Evolutionary conservation across 179 eudicot species (phyloP).

Genomic region (Silene noctiflora): DNA sequence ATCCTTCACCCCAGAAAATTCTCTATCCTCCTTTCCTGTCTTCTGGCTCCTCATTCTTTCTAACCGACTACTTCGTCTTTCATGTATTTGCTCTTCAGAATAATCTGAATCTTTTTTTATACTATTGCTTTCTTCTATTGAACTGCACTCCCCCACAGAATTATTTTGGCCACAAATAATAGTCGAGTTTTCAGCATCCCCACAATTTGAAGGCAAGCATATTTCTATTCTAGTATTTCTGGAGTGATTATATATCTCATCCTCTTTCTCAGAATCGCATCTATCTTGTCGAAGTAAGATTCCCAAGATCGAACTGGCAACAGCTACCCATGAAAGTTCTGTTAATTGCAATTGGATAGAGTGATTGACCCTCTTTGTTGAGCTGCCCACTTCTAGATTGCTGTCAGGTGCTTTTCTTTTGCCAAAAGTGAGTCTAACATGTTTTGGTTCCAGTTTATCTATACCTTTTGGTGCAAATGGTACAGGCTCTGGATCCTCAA

Average conservation of each 20-base stretch:
- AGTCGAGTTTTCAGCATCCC: constrained; percentile 31
- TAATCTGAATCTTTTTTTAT: constrained; percentile 43
- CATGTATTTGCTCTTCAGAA: constrained; percentile 72
- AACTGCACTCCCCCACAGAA: constrained; percentile 31
- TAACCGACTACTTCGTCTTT: constrained; percentile 88
- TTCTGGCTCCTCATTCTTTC: constrained; percentile 81
- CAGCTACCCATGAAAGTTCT: constrained; percentile 76
- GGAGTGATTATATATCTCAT: constrained; percentile 33
- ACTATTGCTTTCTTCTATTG: constrained; percentile 37
- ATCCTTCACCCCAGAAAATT: constrained; percentile 61
- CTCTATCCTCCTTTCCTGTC: constrained; percentile 83
- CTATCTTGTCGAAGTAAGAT: constrained; percentile 37
- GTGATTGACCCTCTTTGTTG: constrained; percentile 57
- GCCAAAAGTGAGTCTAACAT: constrained; percentile 72
- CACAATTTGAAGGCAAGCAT: constrained; percentile 44
- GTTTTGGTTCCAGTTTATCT: constrained; percentile 88
- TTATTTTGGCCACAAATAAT: constrained; percentile 31
- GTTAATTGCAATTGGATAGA: constrained; percentile 50
- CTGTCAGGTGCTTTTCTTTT: constrained; percentile 59
- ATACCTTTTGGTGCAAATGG: constrained; percentile 94
- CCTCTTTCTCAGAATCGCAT: constrained; percentile 30
- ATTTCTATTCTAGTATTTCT: constrained; percentile 55
- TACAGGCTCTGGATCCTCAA: constrained; percentile 73
- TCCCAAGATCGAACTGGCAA: constrained; percentile 52
- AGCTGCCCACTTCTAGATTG: constrained; percentile 32